Evolutionary conservation across 495 filamentous ascomycete species (phyloP).

Genomic region (Aspergillus kassunensis): DNA sequence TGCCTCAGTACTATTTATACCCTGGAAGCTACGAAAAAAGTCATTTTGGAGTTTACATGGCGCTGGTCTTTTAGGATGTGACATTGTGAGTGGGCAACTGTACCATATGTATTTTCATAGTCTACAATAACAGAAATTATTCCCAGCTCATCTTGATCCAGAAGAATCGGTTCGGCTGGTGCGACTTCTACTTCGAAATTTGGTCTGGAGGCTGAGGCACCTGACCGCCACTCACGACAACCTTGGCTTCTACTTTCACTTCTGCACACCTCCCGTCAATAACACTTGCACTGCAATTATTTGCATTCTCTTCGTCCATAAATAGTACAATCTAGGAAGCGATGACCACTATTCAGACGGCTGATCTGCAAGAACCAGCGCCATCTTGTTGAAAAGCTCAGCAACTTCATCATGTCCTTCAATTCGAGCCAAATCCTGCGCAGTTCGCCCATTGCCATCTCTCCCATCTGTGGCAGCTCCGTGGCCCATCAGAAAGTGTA

Average conservation of each 20-base stretch:
- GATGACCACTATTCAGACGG: background rate
- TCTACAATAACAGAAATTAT: background rate
- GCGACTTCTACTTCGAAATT: background rate
- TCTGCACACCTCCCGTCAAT: no score
- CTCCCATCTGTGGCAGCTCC: conserved; percentile 16
- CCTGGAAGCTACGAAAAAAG: no score
- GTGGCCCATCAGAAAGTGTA: conserved; percentile 24
- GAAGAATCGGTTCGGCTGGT: no score
- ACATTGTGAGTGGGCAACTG: background rate
- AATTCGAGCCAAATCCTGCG: conserved; percentile 17
- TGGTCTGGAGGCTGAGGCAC: background rate
- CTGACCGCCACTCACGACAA: no score
- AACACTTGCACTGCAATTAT: background rate
- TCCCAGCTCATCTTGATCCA: background rate
- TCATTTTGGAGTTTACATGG: conserved; percentile 2
- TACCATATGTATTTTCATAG: conserved; percentile 1
- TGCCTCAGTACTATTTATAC: background rate
- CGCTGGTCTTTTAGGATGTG: background rate
- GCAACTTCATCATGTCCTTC: conserved; percentile 12
- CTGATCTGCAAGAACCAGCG: conserved; percentile 12
- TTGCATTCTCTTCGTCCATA: background rate
- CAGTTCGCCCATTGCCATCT: conserved; percentile 25
- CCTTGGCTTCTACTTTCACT: no score
- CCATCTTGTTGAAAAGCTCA: conserved; percentile 17
- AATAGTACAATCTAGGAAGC: conserved; percentile 3